Evolutionary conservation across 1,284 basidiomycete genomes (phyloP), one percentile per base, ranked within the genome.

Genomic region (Hemileccinum hortonii): DNA sequence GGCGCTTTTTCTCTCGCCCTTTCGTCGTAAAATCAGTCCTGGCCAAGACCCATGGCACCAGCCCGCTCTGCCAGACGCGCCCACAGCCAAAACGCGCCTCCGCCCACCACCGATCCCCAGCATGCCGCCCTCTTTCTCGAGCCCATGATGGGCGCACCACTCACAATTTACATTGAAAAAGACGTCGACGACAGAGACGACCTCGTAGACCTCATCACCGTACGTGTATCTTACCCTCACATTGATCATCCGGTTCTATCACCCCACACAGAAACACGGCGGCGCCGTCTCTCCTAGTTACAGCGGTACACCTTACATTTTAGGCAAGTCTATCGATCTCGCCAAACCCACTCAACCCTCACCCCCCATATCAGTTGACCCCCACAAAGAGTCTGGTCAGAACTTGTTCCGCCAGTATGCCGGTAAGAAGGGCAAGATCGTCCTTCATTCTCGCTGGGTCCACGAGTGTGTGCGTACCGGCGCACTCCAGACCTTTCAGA

Each of bases 31-130:
- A 60, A 56, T 49, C 46, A 58, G 65, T 65, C 63, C 66, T 57
- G 70, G 71, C 70, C 75, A 75, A 83, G 84, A 86, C 84, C 84
- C 84, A 86, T 86, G 84, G 84, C 84, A 87, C 84, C 84, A 75
- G 73, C 77, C 68, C 83, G 80, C 71, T 72, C 78, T 66, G 72
- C 76, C 57, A 74, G 79, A 68, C 82, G 75, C 64, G 71, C 71
- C 57, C 76, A 79, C 49, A 47, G 43, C 3, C 66, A 67, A 50
- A 51, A 60, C 30, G 55, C 52, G 4, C 44, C 50, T 24, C 61
- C 57, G 12, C 50, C 59, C 0, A 2, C 53, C 52, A 62, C 60
- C 53, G 75, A 78, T 57, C 12, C 60, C 10, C 51, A 63, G 45
- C 63, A 62, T 52, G 64, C 62, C 50, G 68, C 69, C 35, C 75